Conservation (phyloP, 1,284 basidiomycete genomes). For the Uromyces viciae-fabae region DNA sequence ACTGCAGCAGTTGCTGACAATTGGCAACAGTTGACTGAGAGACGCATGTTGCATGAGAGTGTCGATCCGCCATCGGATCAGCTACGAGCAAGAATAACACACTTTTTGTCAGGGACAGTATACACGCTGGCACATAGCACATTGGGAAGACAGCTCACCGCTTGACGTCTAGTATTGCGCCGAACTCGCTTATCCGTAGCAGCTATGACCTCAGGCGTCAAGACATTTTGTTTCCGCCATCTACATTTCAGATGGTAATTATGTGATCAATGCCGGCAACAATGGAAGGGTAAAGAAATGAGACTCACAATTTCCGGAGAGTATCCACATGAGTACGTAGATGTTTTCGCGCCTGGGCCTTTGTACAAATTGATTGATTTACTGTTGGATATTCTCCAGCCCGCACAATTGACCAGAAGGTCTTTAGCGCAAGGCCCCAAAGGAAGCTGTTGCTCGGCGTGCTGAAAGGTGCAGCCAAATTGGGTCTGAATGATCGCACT, state of each 20-base stretch:
- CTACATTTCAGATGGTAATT: background rate
- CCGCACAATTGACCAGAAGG: background rate
- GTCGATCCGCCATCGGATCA: background rate
- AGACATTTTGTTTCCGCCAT: background rate
- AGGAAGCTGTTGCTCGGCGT: background rate
- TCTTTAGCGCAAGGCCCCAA: background rate
- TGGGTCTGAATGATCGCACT: background rate
- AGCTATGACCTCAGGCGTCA: background rate
- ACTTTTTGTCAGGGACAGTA: background rate
- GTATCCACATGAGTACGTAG: too few relatives aligned
- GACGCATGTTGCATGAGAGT: background rate
- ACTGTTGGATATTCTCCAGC: constrained; percentile 16
- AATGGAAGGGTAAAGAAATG: too few relatives aligned
- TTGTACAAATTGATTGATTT: too few relatives aligned
- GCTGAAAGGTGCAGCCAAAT: background rate
- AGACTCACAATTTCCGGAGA: too few relatives aligned
- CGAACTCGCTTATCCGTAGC: background rate
- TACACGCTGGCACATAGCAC: background rate
- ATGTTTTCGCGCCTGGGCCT: too few relatives aligned
- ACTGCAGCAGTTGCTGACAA: constrained; percentile 9
- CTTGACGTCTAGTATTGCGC: background rate
- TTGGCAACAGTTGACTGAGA: background rate
- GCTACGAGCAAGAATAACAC: background rate
- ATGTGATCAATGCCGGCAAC: background rate
- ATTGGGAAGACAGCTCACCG: background rate